phyloP scores from a whole-genome alignment of 441 rosid genomes.

The Gossypium lobatum region DNA sequence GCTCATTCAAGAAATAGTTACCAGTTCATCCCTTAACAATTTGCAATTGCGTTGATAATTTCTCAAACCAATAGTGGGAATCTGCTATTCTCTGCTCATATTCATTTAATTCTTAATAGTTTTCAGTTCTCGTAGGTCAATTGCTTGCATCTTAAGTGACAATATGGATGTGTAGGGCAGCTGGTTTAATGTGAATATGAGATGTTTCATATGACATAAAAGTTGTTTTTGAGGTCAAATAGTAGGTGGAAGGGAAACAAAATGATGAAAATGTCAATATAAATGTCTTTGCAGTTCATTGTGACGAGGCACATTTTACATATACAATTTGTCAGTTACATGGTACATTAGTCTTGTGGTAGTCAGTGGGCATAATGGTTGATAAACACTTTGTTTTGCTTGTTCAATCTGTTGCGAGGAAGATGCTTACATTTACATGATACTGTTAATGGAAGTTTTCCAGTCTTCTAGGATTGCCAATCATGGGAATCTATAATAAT shows the following conservation, averaged over 20 bases:
- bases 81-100: not conserved
- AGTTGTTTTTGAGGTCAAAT: not conserved
- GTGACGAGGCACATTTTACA: not conserved
- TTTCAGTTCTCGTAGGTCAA: not conserved
- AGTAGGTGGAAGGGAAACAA: not conserved
- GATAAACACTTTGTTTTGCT: not conserved
- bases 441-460: not conserved
- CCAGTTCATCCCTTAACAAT: not conserved
- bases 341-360: not conserved
- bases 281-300: not conserved
- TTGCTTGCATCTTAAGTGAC: not conserved
- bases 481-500: not conserved
- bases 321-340: not conserved
- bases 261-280: not conserved
- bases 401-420: not conserved
- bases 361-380: not conserved
- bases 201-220: not conserved
- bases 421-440: not conserved
- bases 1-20: too few relatives aligned
- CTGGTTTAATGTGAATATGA: not conserved
- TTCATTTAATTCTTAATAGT: not conserved
- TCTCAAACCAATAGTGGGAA: not conserved
- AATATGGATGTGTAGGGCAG: not conserved
- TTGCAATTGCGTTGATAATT: not conserved
- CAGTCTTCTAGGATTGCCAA: not conserved